Base-by-base conservation (phyloP, 108 stramenopile species). In the Tribonema minus region DNA sequence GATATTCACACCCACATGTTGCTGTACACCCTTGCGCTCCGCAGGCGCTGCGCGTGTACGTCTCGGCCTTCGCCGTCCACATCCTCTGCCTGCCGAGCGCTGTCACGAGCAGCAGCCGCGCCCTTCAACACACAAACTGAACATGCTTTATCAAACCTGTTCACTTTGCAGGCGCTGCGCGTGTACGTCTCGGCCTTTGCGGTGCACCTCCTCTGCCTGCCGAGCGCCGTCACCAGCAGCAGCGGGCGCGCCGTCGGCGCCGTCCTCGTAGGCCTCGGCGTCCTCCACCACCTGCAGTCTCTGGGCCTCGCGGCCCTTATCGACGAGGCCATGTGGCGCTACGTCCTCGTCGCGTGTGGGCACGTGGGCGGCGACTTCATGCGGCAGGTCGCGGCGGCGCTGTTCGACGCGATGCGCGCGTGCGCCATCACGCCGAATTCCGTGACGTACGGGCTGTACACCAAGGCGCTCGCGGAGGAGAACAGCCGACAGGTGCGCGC, bases 251-350 rank as follows among this genome's bases (percentile, higher is more conserved):
- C 67, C 6, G 20, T 67, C 2, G 9, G 33, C 2, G 33, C 34
- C 3, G 34, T 40, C 39, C n/a, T 67, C 27, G 32, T 34, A 25
- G 67, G 32, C 0, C 30, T 67, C 1, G 67, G 67, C 7, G 4
- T 67, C 15, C 25, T 67, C 27, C 67, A 67, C 2, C 34, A 35
- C 34, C 1, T 67, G 32, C 7, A 34, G 34, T 30, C 20, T 25
- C 34, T 39, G 30, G 32, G 34, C 27, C 67, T 67, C 9, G 39
- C n/a, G n/a, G 32, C 32, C 1, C 34, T 34, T 3, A 67, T 67
- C 32, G 67, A 67, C 39, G 67, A 67, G 7, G 38, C 67, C 9
- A 67, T 67, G 67, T 67, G 67, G 67, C 37, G 67, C 25, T 67
- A 30, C 26, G 7, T 67, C 20, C 34, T 67, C n/a, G 34, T 67